Evolutionary conservation across 2,329 filamentous ascomycete genomes (phyloP).

Genomic region (Cladosporium sp.): DNA sequence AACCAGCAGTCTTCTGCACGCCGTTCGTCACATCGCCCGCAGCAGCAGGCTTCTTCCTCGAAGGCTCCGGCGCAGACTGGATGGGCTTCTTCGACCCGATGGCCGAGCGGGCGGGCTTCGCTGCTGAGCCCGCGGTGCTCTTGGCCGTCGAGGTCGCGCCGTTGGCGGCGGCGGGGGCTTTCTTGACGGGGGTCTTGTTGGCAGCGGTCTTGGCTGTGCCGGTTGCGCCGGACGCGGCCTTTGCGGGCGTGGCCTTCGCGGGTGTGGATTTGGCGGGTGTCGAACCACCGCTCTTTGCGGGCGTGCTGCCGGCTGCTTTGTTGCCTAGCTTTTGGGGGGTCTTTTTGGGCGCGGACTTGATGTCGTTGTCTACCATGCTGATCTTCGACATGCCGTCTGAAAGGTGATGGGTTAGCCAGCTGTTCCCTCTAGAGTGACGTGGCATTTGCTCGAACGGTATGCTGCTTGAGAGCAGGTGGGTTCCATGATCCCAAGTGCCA

Average conservation of each 20-base stretch:
- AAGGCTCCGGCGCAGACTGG: conserved; percentile 3
- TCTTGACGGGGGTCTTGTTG: conserved; percentile 16
- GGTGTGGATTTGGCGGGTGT: conserved; percentile 13
- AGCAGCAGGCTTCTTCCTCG: conserved; percentile 5
- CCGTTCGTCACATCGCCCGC: not conserved
- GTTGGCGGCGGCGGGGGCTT: conserved; percentile 14
- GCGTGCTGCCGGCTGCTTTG: conserved; percentile 16
- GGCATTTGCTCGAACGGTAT: not conserved
- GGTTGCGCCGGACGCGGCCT: conserved; percentile 15
- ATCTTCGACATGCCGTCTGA: conserved; percentile 26
- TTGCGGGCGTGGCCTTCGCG: conserved; percentile 16
- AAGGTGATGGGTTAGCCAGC: not conserved
- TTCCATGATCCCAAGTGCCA: not conserved
- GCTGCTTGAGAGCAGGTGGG: not conserved
- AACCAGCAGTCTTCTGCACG: conserved; percentile 12
- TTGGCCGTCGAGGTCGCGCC: conserved; percentile 21
- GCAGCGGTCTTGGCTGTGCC: conserved; percentile 4
- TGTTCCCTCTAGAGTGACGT: not conserved
- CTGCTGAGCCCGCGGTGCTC: conserved; percentile 18
- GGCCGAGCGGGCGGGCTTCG: conserved; percentile 14
- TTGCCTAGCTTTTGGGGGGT: conserved; percentile 8
- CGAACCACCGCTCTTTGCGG: conserved; percentile 15
- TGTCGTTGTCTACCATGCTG: conserved; percentile 30
- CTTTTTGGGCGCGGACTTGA: conserved; percentile 16
- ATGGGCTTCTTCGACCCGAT: conserved; percentile 21